Conservation (phyloP, 352 stramenopile genomes). For the Pythium phragmitis region DNA sequence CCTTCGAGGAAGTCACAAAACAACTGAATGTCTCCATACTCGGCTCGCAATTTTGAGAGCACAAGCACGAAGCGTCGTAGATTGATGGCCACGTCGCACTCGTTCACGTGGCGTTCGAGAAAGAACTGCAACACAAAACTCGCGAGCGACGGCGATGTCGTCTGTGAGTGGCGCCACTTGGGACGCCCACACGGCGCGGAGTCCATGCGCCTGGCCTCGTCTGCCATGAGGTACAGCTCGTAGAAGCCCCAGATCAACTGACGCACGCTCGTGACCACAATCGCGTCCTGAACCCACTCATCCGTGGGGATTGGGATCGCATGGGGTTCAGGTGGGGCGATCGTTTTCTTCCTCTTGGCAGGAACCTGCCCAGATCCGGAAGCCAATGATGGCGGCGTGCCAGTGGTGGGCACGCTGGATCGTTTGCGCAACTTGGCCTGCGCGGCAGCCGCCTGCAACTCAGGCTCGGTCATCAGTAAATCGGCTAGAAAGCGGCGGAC, state of each 20-base stretch:
- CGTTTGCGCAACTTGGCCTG: conserved; percentile 39
- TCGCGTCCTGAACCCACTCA: conserved; percentile 13
- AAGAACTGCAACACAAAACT: conserved; percentile 55
- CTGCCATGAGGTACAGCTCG: conserved; percentile 52
- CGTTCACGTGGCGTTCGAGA: conserved; percentile 40
- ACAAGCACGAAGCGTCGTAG: conserved; percentile 40
- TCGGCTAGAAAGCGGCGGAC: conserved; percentile 35
- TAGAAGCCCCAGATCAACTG: conserved; percentile 58
- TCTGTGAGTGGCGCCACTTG: conserved; percentile 4
- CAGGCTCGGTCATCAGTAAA: conserved; percentile 38
- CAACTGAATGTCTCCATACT: conserved; percentile 38
- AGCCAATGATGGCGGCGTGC: conserved; percentile 13
- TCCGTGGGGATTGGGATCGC: neutral
- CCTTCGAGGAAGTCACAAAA: conserved; percentile 66
- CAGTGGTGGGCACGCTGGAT: conserved; percentile 38
- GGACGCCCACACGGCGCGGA: conserved; percentile 3
- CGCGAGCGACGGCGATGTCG: conserved; percentile 18
- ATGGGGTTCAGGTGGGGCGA: neutral
- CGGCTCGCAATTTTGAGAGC: conserved; percentile 30
- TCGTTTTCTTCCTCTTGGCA: conserved; percentile 18
- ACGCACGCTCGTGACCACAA: conserved; percentile 15
- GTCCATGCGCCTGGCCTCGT: conserved; percentile 35
- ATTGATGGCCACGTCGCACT: conserved; percentile 33
- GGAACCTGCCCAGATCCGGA: neutral
- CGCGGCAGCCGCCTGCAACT: conserved; percentile 27